Evolutionary conservation across 345 rosid genomes (phyloP).

Genomic region (Microcos paniculata): DNA sequence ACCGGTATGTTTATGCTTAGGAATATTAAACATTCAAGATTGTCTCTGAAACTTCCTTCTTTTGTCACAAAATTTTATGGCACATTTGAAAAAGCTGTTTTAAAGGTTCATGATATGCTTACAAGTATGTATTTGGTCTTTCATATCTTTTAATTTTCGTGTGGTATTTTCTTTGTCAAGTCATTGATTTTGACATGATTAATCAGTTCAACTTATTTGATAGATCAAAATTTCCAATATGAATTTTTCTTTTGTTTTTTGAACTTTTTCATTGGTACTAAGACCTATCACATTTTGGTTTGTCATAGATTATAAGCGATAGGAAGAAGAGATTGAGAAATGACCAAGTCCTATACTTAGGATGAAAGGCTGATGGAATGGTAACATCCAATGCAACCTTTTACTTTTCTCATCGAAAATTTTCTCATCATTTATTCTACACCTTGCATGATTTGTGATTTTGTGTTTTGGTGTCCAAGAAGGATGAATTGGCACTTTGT

Average conservation of each 20-base stretch:
- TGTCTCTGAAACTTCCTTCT: not conserved
- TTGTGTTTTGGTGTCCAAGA: not conserved
- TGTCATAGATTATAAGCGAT: slow-evolving; percentile 65
- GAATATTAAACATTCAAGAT: not conserved
- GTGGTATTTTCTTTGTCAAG: slow-evolving; percentile 13
- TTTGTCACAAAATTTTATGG: slow-evolving; percentile 75
- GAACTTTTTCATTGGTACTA: slow-evolving; percentile 5
- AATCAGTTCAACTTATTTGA: not conserved
- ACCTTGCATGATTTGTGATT: not conserved
- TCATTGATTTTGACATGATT: not conserved
- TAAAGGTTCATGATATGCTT: slow-evolving; percentile 81
- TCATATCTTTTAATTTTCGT: not conserved
- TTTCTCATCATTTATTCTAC: not conserved
- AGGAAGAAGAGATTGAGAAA: slow-evolving; percentile 95
- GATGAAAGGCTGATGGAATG: slow-evolving; percentile 90
- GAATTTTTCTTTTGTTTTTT: not conserved
- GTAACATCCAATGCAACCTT: slow-evolving; percentile 35
- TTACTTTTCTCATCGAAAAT: not conserved
- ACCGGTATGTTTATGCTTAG: not conserved
- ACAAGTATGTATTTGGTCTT: slow-evolving; percentile 55
- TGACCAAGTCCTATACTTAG: slow-evolving; percentile 81
- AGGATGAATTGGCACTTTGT: not conserved
- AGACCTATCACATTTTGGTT: not conserved
- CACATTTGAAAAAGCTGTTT: slow-evolving; percentile 83
- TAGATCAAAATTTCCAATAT: slow-evolving; percentile 1